Evolutionary conservation across 2,329 filamentous ascomycete genomes (phyloP), one percentile per base, ranked within the genome.

Genomic region (Mycosphaerella sp.): DNA sequence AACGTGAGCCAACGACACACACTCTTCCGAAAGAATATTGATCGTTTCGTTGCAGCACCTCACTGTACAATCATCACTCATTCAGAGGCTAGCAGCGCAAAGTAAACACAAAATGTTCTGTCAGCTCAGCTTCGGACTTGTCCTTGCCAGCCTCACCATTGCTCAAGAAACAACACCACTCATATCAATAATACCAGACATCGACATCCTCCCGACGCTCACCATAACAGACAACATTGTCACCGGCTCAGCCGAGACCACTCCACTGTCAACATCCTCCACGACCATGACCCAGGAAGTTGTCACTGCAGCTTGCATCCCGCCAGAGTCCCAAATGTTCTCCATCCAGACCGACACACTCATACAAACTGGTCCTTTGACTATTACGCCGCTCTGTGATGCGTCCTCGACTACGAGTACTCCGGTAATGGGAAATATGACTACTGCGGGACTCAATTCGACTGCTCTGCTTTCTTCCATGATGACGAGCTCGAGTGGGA

Each of bases 291-390:
- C 45, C 39, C 40, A 50, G 32, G 45, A 48, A 16, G 16, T 48
- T 27, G 45, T 48, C 21, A 48, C 45, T 12, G 36, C 41, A 17
- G 47, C 43, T 14, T 57, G 55, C 39, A 34, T 50, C 13, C 54
- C 51, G 3, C 46, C 52, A 36, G 43, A 43, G 16, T 49, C 54
- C 16, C 14, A 49, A n/a, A 21, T 56, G 8, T 54, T 58, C 47
- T 56, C 50, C 28, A 58, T 58, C 12, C 56, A 58, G 34, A 58
- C 56, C 35, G 54, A 58, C 37, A 58, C 56, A n/a, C 32, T 50
- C 40, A 39, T 55, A 25, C 28, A 39, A 12, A 52, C 54, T 6
- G 51, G 46, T 10, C 41, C 52, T 41, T 30, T 48, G 17, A 50
- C 52, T 12, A 41, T 50, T 9, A 54, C 52, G 9, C 52, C 52